phyloP scores from a whole-genome alignment of 2,329 filamentous ascomycete species.

The Chaetothyriales sp. region DNA sequence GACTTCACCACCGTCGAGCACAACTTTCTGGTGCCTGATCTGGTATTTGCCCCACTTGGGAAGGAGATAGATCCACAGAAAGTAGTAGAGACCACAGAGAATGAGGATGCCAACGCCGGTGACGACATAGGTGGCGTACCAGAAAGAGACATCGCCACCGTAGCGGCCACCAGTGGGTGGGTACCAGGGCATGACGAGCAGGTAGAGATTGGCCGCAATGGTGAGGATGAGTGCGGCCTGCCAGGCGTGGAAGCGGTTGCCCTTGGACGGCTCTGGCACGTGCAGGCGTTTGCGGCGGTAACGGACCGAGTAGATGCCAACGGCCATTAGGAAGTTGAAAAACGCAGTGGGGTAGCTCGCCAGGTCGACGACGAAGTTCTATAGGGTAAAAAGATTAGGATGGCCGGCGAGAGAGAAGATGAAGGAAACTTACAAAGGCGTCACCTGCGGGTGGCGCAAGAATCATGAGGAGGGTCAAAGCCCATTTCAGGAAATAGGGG shows the following conservation, averaged over 20 bases:
- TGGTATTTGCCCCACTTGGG: slow-evolving; percentile 39
- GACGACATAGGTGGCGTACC: slow-evolving; percentile 55
- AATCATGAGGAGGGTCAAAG: slow-evolving; percentile 44
- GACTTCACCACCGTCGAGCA: slow-evolving; percentile 34
- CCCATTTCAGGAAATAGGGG: slow-evolving; percentile 44
- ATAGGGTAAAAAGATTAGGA: neutral
- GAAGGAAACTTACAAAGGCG: slow-evolving; percentile 42
- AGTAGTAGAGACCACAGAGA: slow-evolving; percentile 43
- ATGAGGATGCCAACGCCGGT: slow-evolving; percentile 47
- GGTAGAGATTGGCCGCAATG: slow-evolving; percentile 43
- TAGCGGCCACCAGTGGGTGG: slow-evolving; percentile 45
- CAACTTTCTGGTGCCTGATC: slow-evolving; percentile 40
- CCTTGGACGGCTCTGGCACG: slow-evolving; percentile 27
- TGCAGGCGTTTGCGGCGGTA: slow-evolving; percentile 37
- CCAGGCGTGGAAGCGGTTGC: slow-evolving; percentile 41
- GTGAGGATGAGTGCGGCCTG: slow-evolving; percentile 43
- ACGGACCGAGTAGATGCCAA: slow-evolving; percentile 45
- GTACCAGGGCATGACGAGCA: slow-evolving; percentile 58
- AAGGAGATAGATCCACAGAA: slow-evolving; percentile 42
- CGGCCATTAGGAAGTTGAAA: slow-evolving; percentile 42
- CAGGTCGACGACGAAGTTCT: slow-evolving; percentile 38
- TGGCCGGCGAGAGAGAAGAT: neutral
- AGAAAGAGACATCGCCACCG: slow-evolving; percentile 55
- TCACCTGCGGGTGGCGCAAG: slow-evolving; percentile 46
- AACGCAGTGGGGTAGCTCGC: slow-evolving; percentile 42